Evolutionary conservation across 345 rosid genomes (phyloP), one percentile per base, ranked within the genome.

Genomic region (Nasturtium officinale): DNA sequence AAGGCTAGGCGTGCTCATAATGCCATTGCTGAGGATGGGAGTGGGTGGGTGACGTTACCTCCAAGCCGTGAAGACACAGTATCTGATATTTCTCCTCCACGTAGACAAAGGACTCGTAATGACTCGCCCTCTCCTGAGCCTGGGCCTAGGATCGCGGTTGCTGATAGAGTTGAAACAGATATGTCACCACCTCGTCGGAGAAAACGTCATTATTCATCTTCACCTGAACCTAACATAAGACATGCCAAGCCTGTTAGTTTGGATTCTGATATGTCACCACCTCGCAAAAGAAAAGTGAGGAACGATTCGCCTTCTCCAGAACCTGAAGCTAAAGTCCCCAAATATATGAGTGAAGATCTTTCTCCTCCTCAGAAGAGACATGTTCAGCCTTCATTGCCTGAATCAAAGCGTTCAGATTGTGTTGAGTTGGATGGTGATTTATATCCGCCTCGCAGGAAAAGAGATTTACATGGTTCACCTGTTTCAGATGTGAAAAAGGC

Each of bases 11-110:
- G 96, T 48, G 78, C 86, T 18, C 79, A 78, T 40, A 80, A 87
- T 77, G 80, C 86, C 53, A 84, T 91, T 40, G 88, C 98, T 16
- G 98, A 95, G 79, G 98, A 95, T 82, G 98, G 99, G 15, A 95
- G 97, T 42, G 97, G 99, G 7, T 91, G 98, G 99, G 84, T 90
- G 65, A 71, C 90, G 5, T 77, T 95, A 26, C 72, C 97, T 77
- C 47, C 81, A 59, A 59, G 72, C n/a, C 66, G 1, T 18, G 61
- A 69, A 1, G 57, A 74, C 59, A 52, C 55, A 28, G 58, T 40
- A 61, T 78, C 90, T 63, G 90, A 86, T 78, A 77, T 79, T 51
- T 91, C 93, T 29, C 92, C 99, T 11, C 93, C 90, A 11, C 83
- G 72, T 56, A 81, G 79, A 60, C 79, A 35, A 33, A 82, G 86